A percentile compares a stretch with the other conserved stretches of the same genome.
These are phyloP conservation scores for Neoarthrinium moseri DNA, from an alignment of 2,329 filamentous ascomycete species.

Conservation along the genomic window DNA sequence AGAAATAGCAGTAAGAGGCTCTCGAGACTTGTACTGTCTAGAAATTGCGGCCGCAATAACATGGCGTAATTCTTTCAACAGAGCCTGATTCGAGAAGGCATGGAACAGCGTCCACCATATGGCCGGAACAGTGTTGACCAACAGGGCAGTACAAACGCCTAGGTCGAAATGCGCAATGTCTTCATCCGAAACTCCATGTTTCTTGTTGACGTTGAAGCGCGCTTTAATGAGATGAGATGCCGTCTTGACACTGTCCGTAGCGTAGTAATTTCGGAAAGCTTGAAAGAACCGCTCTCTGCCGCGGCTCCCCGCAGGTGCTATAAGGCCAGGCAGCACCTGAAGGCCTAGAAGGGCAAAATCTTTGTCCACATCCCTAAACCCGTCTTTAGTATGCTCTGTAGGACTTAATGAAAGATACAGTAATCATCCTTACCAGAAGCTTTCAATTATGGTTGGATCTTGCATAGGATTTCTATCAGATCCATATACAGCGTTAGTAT, in stretches of 20 bases:
- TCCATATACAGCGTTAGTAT: no score
- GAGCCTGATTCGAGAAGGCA: not conserved
- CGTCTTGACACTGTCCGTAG: not conserved
- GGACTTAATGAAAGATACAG: no score
- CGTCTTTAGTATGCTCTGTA: no score
- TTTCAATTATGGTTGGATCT: no score
- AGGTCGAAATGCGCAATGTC: slow-evolving; percentile 7
- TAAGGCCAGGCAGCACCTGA: no score
- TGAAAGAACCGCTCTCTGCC: no score
- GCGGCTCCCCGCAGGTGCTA: no score
- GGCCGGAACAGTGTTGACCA: slow-evolving; percentile 5
- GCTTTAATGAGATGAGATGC: not conserved
- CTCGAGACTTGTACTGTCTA: not conserved
- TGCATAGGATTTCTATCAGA: no score
- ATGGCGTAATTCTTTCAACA: not conserved
- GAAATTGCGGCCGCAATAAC: not conserved
- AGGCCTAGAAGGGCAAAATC: no score
- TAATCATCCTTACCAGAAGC: no score
- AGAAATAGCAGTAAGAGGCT: not conserved
- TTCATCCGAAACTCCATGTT: not conserved
- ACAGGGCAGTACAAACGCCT: slow-evolving; percentile 1
- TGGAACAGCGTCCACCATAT: slow-evolving; percentile 1
- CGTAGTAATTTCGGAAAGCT: no score
- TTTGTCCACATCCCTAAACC: no score
- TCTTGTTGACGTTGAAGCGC: not conserved